These are phyloP conservation scores for Astraeus odoratus DNA, from an alignment of 768 basidiomycete species.

Conservation along the genomic window DNA sequence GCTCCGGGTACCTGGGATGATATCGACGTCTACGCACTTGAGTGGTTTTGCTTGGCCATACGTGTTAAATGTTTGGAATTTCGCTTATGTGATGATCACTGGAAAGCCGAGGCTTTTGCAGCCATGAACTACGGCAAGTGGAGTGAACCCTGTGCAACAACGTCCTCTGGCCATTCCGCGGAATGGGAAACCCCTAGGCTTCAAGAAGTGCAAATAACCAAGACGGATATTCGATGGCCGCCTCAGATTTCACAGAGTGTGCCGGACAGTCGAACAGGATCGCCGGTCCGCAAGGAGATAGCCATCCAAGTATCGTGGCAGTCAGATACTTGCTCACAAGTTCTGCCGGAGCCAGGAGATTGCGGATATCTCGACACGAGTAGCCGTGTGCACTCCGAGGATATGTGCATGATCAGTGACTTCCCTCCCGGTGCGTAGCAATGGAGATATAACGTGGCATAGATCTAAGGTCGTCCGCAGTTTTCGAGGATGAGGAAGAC, in stretches of 20 bases:
- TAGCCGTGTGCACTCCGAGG: neutral
- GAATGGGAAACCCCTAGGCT: neutral
- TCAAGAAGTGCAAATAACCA: neutral
- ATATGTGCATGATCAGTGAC: neutral
- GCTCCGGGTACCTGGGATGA: slow-evolving; percentile 3
- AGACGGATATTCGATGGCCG: neutral
- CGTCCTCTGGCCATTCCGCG: neutral
- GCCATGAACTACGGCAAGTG: slow-evolving; percentile 1
- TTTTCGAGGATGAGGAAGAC: neutral
- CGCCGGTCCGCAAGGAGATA: neutral
- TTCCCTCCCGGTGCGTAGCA: neutral
- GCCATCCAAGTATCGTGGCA: neutral
- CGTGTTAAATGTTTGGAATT: slow-evolving; percentile 1
- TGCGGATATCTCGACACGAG: too few relatives aligned
- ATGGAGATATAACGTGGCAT: neutral
- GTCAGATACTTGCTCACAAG: neutral
- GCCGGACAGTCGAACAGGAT: neutral
- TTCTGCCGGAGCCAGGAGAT: neutral
- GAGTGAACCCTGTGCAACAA: neutral
- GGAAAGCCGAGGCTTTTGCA: slow-evolving; percentile 6
- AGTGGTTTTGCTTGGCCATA: slow-evolving; percentile 6
- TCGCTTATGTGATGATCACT: slow-evolving; percentile 4
- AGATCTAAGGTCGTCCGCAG: neutral
- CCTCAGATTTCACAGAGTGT: neutral
- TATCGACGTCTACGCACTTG: slow-evolving; percentile 5